Percentiles rank a stretch among this genome's conserved stretches.
phyloP scores from a whole-genome alignment of 169 alveolate genomes.

The Plasmodium blacklocki region DNA sequence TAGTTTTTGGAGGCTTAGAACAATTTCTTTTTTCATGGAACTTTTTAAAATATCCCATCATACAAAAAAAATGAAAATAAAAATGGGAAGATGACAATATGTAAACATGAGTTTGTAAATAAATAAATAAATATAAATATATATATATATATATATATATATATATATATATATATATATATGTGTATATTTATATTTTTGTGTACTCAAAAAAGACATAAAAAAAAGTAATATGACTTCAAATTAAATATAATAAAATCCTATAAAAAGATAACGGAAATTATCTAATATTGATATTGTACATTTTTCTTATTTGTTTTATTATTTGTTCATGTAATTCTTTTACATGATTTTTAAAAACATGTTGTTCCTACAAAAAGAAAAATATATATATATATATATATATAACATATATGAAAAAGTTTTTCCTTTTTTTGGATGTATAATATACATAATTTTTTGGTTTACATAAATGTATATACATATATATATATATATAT shows the following conservation, averaged over 20 bases:
- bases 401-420: not conserved
- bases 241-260: not conserved
- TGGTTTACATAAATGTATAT: not conserved
- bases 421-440: not conserved
- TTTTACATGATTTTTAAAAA: conserved; percentile 44
- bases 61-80: not conserved
- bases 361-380: conserved; percentile 45
- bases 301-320: conserved; percentile 16
- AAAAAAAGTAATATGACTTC: not conserved
- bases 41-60: conserved; percentile 48
- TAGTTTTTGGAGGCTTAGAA: conserved; percentile 68
- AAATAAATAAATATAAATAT: not conserved
- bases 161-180: not conserved
- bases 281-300: conserved; percentile 37
- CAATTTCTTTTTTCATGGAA: conserved; percentile 73
- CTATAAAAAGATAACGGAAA: not conserved
- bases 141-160: not conserved
- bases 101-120: not conserved
- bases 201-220: not conserved
- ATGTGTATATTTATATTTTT: no score
- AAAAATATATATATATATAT: not conserved
- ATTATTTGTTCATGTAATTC: conserved; percentile 34
- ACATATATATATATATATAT: conserved; percentile 1
- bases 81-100: no score
- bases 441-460: not conserved